Evolutionary conservation across 202 grass and related monocot species (phyloP).

Genomic region (Tripidium arundinaceum): DNA sequence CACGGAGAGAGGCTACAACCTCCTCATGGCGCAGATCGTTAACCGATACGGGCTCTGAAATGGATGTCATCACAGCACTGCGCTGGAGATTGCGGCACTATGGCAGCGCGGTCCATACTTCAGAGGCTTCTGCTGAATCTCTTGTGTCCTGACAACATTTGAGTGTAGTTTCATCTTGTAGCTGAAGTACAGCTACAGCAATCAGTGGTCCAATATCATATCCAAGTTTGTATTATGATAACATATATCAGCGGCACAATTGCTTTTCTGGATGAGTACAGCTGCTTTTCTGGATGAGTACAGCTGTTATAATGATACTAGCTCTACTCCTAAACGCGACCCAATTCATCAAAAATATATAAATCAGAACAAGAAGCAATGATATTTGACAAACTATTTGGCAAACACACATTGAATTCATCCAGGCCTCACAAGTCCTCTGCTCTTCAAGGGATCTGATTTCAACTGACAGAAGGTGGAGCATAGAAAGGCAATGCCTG

Average conservation of each 20-base stretch:
- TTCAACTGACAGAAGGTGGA: background rate
- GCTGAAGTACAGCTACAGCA: background rate
- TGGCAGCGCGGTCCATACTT: background rate
- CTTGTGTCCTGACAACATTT: no score
- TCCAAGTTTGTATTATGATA: background rate
- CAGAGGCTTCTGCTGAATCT: background rate
- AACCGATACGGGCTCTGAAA: constrained; percentile 39
- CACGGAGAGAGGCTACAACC: constrained; percentile 67
- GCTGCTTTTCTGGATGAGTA: no score
- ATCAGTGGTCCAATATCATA: background rate
- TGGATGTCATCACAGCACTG: background rate
- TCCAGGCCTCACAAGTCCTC: background rate
- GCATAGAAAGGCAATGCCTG: background rate
- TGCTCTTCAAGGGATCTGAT: background rate
- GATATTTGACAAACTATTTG: background rate
- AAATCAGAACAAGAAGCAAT: background rate
- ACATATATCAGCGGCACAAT: no score
- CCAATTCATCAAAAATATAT: background rate
- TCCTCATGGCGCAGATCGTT: constrained; percentile 44
- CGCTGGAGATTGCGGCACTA: background rate
- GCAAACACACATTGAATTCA: background rate
- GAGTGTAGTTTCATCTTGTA: no score
- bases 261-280: no score
- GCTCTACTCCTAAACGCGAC: background rate
- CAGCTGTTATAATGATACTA: no score